Conservation (phyloP, 2,329 filamentous ascomycete species). For the Cordyceps sp. region DNA sequence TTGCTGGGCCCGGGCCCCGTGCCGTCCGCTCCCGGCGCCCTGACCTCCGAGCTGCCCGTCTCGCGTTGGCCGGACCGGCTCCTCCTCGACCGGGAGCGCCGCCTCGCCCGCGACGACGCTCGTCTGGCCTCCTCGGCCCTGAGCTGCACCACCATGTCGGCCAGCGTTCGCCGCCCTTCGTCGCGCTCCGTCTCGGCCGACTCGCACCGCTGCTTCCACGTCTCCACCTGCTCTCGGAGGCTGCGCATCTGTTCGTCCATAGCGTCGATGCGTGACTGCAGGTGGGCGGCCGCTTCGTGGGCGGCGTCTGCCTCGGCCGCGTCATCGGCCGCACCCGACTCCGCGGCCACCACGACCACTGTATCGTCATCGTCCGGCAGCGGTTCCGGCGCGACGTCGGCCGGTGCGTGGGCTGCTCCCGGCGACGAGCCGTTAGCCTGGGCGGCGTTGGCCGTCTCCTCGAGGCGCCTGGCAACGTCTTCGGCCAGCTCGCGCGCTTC, state of each 20-base stretch:
- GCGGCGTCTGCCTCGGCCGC: conserved; percentile 3
- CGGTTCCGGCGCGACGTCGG: conserved; percentile 8
- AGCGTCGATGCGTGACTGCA: conserved; percentile 54
- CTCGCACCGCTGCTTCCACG: conserved; percentile 63
- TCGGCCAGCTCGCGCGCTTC: conserved; percentile 72
- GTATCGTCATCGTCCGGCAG: no score
- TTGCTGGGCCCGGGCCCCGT: not conserved
- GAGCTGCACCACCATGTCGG: conserved; percentile 77
- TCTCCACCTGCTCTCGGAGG: conserved; percentile 64
- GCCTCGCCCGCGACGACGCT: conserved; percentile 23
- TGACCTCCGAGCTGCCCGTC: conserved; percentile 4
- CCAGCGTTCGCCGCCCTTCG: conserved; percentile 54
- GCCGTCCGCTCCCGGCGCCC: not conserved
- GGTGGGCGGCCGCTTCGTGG: conserved; percentile 11
- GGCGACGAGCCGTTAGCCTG: not conserved
- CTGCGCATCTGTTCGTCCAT: conserved; percentile 69
- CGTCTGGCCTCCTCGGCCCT: conserved; percentile 45
- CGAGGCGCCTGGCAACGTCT: conserved; percentile 56
- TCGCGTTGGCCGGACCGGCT: conserved; percentile 2
- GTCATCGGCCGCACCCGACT: no score
- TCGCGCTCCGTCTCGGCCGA: conserved; percentile 64
- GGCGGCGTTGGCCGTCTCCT: conserved; percentile 27
- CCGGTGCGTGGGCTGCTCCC: no score
- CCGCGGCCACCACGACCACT: no score
- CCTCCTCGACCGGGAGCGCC: conserved; percentile 17